Evolutionary conservation across 768 basidiomycete species (phyloP).

Genomic region (Daedalea quercina): DNA sequence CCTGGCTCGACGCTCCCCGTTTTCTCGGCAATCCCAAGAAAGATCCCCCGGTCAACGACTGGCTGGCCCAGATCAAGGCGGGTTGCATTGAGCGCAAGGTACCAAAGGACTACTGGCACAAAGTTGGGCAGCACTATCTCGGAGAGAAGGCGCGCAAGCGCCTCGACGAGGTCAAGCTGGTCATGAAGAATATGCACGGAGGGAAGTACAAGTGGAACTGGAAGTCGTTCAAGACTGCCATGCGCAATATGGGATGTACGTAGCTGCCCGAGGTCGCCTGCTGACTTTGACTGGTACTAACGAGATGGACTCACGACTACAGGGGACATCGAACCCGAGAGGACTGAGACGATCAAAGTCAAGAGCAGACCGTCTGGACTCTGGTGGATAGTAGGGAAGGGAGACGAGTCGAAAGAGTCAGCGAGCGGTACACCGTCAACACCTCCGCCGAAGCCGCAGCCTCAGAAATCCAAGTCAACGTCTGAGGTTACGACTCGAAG

Average conservation of each 20-base stretch:
- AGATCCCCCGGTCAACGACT: conserved; percentile 63
- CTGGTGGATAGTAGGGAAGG: conserved; percentile 42
- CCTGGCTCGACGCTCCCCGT: conserved; percentile 61
- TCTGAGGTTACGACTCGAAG: conserved; percentile 18
- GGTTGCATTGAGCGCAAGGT: conserved; percentile 68
- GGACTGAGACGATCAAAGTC: conserved; percentile 57
- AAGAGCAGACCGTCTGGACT: conserved; percentile 43
- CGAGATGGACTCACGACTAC: not conserved
- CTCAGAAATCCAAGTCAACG: conserved; percentile 13
- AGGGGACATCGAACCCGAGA: conserved; percentile 64
- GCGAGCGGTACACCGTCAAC: conserved; percentile 1
- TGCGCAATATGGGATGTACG: conserved; percentile 80
- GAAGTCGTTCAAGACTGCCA: conserved; percentile 76
- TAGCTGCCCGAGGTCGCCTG: conserved; percentile 11
- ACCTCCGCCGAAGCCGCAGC: conserved; percentile 7
- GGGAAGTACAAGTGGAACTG: conserved; percentile 78
- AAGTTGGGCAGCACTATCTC: conserved; percentile 73
- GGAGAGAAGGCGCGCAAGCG: conserved; percentile 61
- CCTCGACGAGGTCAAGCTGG: conserved; percentile 65
- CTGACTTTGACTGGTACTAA: not conserved
- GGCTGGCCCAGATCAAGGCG: conserved; percentile 64
- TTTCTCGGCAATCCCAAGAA: conserved; percentile 67
- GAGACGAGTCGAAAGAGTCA: conserved; percentile 28
- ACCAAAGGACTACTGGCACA: conserved; percentile 79
- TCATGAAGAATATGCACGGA: conserved; percentile 68